phyloP scores from a whole-genome alignment of 73 alveolate genomes.

The Effrenium voratum region DNA sequence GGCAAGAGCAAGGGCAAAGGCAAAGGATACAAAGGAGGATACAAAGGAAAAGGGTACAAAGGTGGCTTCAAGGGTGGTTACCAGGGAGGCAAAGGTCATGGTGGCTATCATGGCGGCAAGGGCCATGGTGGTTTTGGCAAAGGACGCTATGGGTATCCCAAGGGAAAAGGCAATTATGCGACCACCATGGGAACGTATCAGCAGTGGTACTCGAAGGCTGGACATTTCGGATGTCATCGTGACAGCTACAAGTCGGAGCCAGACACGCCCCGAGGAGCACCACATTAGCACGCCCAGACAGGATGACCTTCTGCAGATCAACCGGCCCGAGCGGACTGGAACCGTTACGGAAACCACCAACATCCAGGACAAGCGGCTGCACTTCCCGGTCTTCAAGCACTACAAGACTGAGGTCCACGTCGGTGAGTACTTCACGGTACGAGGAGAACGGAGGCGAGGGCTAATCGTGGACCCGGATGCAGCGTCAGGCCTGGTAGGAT shows the following conservation, averaged over 20 bases:
- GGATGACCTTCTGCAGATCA: too few relatives aligned
- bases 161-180: background rate
- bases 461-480: background rate
- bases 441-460: too few relatives aligned
- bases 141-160: background rate
- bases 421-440: background rate
- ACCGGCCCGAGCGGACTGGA: background rate
- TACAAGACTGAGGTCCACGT: background rate
- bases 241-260: too few relatives aligned
- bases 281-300: too few relatives aligned
- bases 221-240: too few relatives aligned
- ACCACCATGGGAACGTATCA: too few relatives aligned
- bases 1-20: background rate
- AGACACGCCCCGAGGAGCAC: too few relatives aligned
- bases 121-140: background rate
- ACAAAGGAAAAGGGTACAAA: too few relatives aligned
- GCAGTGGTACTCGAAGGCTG: too few relatives aligned
- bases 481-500: background rate
- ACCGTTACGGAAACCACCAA: background rate
- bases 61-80: too few relatives aligned
- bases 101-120: background rate
- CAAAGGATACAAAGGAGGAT: background rate
- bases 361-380: background rate
- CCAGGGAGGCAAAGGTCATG: background rate
- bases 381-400: background rate